These are phyloP conservation scores for Cephalotrichum gorgonifer DNA, from an alignment of 2,329 filamentous ascomycete species.

Conservation along the genomic window DNA sequence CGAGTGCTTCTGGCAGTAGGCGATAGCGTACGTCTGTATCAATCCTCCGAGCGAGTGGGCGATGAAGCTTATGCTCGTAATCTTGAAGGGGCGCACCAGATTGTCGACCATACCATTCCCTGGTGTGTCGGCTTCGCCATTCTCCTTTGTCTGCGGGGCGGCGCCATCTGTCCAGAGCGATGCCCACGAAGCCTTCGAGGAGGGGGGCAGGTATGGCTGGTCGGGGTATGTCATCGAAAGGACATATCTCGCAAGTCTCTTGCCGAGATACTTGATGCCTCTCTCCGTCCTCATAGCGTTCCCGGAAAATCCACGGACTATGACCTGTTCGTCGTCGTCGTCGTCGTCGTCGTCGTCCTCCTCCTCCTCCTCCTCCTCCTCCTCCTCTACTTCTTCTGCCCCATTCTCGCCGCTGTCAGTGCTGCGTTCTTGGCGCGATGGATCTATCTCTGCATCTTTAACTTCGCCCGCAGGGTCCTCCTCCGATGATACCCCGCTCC, in stretches of 20 bases:
- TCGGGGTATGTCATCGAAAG: slow-evolving; percentile 87
- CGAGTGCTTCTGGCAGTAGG: slow-evolving; percentile 94
- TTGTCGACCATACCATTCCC: not conserved
- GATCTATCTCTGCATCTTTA: not conserved
- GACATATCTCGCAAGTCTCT: slow-evolving; percentile 84
- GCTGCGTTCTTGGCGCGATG: slow-evolving; percentile 6
- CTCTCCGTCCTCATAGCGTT: slow-evolving; percentile 88
- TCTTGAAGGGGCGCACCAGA: slow-evolving; percentile 55
- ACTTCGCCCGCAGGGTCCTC: not conserved
- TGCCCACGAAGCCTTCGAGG: slow-evolving; percentile 35
- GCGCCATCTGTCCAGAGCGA: slow-evolving; percentile 28
- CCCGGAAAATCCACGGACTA: slow-evolving; percentile 81
- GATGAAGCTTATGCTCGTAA: slow-evolving; percentile 92
- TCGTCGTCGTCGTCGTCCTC: slow-evolving; percentile 35
- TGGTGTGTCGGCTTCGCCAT: slow-evolving; percentile 19
- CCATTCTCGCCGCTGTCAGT: not conserved
- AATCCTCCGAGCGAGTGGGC: slow-evolving; percentile 85
- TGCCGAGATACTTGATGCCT: slow-evolving; percentile 94
- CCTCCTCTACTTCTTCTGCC: slow-evolving; percentile 5
- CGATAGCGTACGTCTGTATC: slow-evolving; percentile 87
- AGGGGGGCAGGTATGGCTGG: slow-evolving; percentile 69
- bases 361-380: slow-evolving; percentile 12
- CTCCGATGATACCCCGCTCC: not conserved
- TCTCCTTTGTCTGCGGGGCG: slow-evolving; percentile 24
- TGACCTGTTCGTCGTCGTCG: slow-evolving; percentile 70